phyloP scores from a whole-genome alignment of 352 stramenopile species.

The Phytophthora crassamura region DNA sequence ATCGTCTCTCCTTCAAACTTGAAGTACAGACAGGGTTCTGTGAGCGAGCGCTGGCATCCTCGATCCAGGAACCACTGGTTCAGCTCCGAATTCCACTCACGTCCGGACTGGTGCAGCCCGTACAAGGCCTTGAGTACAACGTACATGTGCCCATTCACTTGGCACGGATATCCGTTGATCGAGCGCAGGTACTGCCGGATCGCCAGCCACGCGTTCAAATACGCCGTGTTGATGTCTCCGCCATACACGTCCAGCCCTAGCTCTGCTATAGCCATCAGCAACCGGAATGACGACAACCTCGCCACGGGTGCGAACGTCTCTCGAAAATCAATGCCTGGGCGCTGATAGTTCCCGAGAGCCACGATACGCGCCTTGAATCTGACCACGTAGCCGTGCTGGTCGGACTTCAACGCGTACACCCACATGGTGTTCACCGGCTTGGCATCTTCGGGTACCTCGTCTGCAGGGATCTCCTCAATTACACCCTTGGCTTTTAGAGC shows the following conservation, averaged over 20 bases:
- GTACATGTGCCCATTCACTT: conserved; percentile 5
- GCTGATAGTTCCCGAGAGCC: neutral
- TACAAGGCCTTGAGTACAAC: neutral
- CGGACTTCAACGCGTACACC: conserved; percentile 39
- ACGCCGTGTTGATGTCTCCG: neutral
- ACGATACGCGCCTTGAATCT: too few species aligned
- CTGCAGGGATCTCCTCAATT: neutral
- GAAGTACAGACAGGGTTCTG: neutral
- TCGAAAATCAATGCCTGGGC: too few species aligned
- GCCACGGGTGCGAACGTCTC: neutral
- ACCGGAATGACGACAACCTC: neutral
- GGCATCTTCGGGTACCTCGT: neutral
- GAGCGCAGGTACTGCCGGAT: neutral
- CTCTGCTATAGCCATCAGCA: neutral
- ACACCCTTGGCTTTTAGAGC: conserved; percentile 1
- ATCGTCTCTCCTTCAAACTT: neutral
- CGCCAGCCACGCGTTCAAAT: neutral
- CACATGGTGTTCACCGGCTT: too few species aligned
- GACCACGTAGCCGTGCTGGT: too few species aligned
- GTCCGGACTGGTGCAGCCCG: neutral
- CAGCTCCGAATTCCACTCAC: too few species aligned
- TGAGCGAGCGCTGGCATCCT: neutral
- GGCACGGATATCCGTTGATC: neutral
- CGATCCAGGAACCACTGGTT: too few species aligned
- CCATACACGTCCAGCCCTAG: neutral